Conservation (phyloP, 306 rosid genomes). For the Quillaja saponaria region DNA sequence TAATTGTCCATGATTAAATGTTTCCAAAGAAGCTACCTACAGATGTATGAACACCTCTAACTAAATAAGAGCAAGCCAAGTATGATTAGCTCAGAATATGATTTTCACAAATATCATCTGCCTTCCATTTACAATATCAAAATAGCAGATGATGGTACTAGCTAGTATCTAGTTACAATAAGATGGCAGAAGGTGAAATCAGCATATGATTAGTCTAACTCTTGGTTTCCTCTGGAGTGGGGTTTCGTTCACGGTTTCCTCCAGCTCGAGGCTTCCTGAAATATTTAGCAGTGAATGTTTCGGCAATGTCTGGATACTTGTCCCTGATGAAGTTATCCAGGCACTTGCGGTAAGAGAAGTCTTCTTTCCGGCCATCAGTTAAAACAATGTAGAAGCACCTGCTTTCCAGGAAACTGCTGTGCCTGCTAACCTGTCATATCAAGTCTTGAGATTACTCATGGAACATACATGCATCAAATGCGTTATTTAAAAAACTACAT, state of each 20-base stretch:
- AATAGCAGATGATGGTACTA: constrained; percentile 26
- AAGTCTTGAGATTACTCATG: constrained; percentile 11
- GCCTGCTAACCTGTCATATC: constrained; percentile 65
- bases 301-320: constrained; percentile 68
- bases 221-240: constrained; percentile 30
- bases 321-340: constrained; percentile 51
- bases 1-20: no score
- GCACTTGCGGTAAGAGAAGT: constrained; percentile 80
- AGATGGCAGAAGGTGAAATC: neutral
- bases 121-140: constrained; percentile 40
- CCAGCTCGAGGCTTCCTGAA: constrained; percentile 25
- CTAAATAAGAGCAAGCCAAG: no score
- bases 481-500: neutral
- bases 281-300: constrained; percentile 60
- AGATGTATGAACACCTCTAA: no score
- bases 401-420: constrained; percentile 66
- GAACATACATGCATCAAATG: neutral
- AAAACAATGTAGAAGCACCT: constrained; percentile 73
- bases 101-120: constrained; percentile 18
- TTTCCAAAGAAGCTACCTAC: no score
- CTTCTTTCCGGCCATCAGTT: constrained; percentile 68
- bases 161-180: constrained; percentile 9
- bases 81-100: no score
- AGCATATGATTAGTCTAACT: constrained; percentile 31
- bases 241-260: no score